Base-by-base conservation (phyloP, 1,284 basidiomycete species). In the Sutorius eximius region DNA sequence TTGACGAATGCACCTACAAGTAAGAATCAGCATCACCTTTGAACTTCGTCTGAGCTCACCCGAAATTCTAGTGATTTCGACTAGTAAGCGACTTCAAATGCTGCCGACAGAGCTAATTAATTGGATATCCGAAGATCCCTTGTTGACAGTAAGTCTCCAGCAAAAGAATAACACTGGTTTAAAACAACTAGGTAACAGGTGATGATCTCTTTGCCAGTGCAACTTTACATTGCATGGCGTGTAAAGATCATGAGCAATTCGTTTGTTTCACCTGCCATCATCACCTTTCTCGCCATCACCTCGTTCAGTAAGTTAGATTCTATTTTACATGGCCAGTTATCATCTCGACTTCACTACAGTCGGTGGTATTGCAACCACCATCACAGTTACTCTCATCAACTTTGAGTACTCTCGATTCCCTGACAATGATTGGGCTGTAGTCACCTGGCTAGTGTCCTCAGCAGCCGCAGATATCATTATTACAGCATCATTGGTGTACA, bases 391-490 rank as follows among this genome's bases (percentile, higher is more conserved):
- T 27, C 38, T 37, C 32, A 52, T 65, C 13, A 8, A 61, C 5
- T 41, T 53, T 12, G 45, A 61, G 50, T 65, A 53, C 36, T 10
- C 45, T 18, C 44, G 18, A 16, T 43, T 63, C 15, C 8, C 15
- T 2, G 1, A 55, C 24, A 44, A 44, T 9, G 73, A 79, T n/a
- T 45, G 70, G 61, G 69, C 76, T 3, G 77, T 78, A 0, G 69
- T 80, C 5, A 61, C 78, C 6, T 82, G 80, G 80, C 76, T 82
- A 57, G 66, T 77, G 15, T 57, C 77, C 1, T 75, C 79, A 1
- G 75, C 74, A 12, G 64, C 71, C 2, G 74, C 78, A 0, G 80
- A 82, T 60, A 49, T 80, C 3, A 51, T 80, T 30, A 82, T 82
- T 30, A 79, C 80, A 0, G 60, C 57, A 11, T 70, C 74, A 0